phyloP scores from a whole-genome alignment of 108 stramenopile genomes.

The Cyclotella kingstonii region DNA sequence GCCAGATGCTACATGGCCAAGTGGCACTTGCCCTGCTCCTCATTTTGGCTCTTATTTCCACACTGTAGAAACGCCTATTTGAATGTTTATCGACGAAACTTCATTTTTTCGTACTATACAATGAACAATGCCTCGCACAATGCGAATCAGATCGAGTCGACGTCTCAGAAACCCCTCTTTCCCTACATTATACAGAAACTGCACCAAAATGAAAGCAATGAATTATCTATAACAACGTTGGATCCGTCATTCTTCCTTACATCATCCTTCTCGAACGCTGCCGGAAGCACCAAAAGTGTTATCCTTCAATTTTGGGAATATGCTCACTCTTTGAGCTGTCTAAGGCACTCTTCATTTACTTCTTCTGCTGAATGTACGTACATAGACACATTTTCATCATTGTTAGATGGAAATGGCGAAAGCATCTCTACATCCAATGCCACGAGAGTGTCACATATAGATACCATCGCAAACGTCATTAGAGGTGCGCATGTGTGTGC shows the following conservation, averaged over 20 bases:
- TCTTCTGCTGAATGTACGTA: slow-evolving; percentile 3
- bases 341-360: slow-evolving; percentile 1
- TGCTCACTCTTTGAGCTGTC: slow-evolving; percentile 14
- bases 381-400: slow-evolving; percentile 4
- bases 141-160: too few species aligned
- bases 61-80: too few species aligned
- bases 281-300: neutral
- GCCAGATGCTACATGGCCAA: too few species aligned
- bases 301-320: slow-evolving; percentile 12
- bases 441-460: neutral
- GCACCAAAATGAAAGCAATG: too few species aligned
- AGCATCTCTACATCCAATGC: neutral
- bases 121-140: too few species aligned
- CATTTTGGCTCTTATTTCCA: too few species aligned
- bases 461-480: slow-evolving; percentile 11
- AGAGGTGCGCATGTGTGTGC: slow-evolving; percentile 4
- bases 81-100: too few species aligned
- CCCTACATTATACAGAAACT: too few species aligned
- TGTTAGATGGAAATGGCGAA: neutral
- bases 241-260: neutral
- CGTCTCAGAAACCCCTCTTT: too few species aligned
- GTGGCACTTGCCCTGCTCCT: too few species aligned
- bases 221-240: too few species aligned
- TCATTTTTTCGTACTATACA: too few species aligned
- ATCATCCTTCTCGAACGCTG: neutral